Evolutionary conservation across 2,329 filamentous ascomycete genomes (phyloP), one percentile per base, ranked within the genome.

Genomic region (Cordyceps pruinosa): DNA sequence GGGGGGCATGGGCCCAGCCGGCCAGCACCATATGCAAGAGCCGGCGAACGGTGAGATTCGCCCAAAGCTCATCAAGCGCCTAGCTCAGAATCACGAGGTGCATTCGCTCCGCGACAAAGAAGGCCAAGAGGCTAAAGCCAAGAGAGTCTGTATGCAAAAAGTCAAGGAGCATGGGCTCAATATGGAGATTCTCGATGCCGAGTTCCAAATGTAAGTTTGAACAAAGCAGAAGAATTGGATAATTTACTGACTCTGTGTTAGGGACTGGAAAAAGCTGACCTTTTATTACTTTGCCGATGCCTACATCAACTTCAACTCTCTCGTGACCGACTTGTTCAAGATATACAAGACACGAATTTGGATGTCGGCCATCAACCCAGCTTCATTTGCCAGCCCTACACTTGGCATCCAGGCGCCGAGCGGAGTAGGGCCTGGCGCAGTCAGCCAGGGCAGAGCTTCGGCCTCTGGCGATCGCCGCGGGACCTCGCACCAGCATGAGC

Each of bases 271-370:
- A 75, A 99, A 99, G 71, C 77, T 99, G 57, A 99, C 95, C 0
- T 97, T 97, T 73, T 99, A 97, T 76, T 99, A 97, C 74, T 99
- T 97, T 70, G 93, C 94, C 55, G 92, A 97, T 68, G 86, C 90
- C 0, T 99, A 99, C 70, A 96, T 99, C 78, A 97, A 97, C 75
- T 99, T 99, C 80, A 99, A 99, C 70, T 90, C 90, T 2, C 83
- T 99, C 17, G 94, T 99, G 54, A 96, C 92, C 0, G 94, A 99
- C 69, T 80, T 99, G 13, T 99, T 97, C 82, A 97, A 97, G 74
- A 93, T 97, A 61, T 99, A 97, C 80, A 99, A 99, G 77, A 96
- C 93, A 23, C 85, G 95, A 65, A 99, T 99, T 66, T 99, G 94
- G 94, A 96, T 99, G 90, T 97, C 93, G 5, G 94, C 94, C 4